Percentiles rank a stretch among this genome's conserved stretches.
These are phyloP conservation scores for Malus hybrid DNA, from an alignment of 331 rosid genomes.

Conservation along the genomic window DNA sequence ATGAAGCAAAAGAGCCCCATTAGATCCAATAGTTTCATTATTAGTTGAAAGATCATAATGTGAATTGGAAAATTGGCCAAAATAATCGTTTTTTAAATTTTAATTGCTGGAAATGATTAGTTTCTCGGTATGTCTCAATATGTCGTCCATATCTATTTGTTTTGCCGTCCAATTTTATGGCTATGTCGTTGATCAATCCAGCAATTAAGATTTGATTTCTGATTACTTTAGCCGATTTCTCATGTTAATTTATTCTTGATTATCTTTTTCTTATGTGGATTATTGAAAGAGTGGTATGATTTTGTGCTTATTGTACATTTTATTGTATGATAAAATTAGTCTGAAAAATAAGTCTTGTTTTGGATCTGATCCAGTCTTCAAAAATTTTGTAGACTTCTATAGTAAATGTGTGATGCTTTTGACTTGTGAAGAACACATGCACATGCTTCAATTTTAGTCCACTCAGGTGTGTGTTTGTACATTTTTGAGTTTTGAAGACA, in stretches of 20 bases:
- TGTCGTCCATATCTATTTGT: no score
- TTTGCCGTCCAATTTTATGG: no score
- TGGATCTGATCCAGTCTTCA: slow-evolving; percentile 2
- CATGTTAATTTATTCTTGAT: neutral
- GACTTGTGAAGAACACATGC: neutral
- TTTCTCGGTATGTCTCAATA: no score
- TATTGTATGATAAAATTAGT: neutral
- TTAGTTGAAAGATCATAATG: slow-evolving; percentile 8
- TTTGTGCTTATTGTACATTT: slow-evolving; percentile 1
- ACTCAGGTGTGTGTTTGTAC: neutral
- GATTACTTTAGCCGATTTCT: neutral
- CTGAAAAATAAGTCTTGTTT: neutral
- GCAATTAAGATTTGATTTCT: no score
- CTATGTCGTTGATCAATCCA: no score
- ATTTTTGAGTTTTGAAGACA: neutral
- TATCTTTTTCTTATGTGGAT: neutral
- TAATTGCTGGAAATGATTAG: no score
- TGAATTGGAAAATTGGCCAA: no score
- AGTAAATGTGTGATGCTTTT: neutral
- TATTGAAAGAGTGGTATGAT: slow-evolving; percentile 5
- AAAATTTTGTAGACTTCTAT: neutral
- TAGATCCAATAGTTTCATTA: slow-evolving; percentile 28
- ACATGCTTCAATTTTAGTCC: neutral
- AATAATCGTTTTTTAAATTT: no score
- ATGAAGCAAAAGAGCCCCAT: slow-evolving; percentile 30